A percentile compares a stretch with the other conserved stretches of the same genome.
Evolutionary conservation across 2,329 filamentous ascomycete genomes (phyloP).

Genomic region (Ophiostoma quercus): DNA sequence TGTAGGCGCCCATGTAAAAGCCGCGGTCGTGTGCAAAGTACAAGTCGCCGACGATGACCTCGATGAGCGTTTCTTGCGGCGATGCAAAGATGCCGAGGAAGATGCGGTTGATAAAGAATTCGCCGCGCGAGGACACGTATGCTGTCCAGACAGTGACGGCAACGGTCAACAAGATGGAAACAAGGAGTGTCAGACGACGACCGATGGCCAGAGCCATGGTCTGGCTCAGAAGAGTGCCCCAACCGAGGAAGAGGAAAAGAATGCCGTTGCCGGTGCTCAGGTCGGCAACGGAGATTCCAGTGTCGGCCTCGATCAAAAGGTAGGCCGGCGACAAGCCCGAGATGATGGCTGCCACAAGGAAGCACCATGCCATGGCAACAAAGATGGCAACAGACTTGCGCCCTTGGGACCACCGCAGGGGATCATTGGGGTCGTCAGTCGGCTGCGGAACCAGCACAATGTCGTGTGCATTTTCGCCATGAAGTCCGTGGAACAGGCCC

Average conservation of each 20-base stretch:
- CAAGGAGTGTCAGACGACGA: background rate
- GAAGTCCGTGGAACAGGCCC: background rate
- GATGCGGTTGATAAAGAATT: constrained; percentile 9
- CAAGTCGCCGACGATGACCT: constrained; percentile 5
- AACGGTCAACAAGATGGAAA: background rate
- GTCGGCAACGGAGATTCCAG: constrained; percentile 4
- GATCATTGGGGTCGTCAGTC: constrained; percentile 4
- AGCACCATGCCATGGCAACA: constrained; percentile 5
- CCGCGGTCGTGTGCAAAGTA: constrained; percentile 12
- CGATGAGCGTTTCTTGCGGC: constrained; percentile 7
- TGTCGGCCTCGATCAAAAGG: background rate
- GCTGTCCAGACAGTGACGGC: constrained; percentile 8
- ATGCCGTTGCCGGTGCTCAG: constrained; percentile 8
- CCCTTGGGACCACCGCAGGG: background rate
- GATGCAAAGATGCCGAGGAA: constrained; percentile 8
- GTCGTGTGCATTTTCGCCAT: background rate
- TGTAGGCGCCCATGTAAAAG: constrained; percentile 10
- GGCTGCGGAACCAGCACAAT: constrained; percentile 12
- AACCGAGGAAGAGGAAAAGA: constrained; percentile 3
- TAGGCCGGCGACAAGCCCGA: constrained; percentile 5
- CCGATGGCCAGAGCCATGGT: background rate
- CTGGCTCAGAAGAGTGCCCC: constrained; percentile 7
- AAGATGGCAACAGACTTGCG: constrained; percentile 8
- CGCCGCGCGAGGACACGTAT: constrained; percentile 5
- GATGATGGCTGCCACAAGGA: background rate